Evolutionary conservation across 129 eudicot genomes (phyloP).

Genomic region (Gnaphalium uliginosum): DNA sequence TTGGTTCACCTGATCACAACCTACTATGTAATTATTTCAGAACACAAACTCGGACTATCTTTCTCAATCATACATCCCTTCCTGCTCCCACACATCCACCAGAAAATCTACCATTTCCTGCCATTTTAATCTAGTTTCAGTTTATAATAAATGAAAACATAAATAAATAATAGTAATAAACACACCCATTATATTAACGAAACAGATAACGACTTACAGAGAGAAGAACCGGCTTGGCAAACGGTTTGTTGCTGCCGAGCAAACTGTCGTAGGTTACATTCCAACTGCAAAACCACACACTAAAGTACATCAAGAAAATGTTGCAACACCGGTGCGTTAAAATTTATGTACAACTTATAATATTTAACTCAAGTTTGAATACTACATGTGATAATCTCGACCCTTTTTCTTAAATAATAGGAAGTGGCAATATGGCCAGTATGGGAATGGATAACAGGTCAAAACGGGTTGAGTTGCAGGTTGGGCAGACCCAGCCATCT

Average conservation of each 20-base stretch:
- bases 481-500: neutral
- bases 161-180: neutral
- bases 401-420: neutral
- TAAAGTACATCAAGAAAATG: conserved; percentile 1
- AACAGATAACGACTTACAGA: conserved; percentile 45
- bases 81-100: conserved; percentile 65
- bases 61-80: conserved; percentile 74
- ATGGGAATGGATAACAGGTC: neutral
- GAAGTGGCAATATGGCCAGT: neutral
- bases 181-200: neutral
- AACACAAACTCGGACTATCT: neutral
- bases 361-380: neutral
- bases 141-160: no score
- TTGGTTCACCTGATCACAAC: conserved; percentile 4
- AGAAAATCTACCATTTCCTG: no score
- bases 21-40: neutral
- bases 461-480: neutral
- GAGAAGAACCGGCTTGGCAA: conserved; percentile 65
- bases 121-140: no score
- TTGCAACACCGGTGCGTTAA: neutral
- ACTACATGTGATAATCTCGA: neutral
- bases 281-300: conserved; percentile 52
- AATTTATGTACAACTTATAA: neutral
- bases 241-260: conserved; percentile 71
- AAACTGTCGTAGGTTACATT: conserved; percentile 60